Evolutionary conservation across 2,329 filamentous ascomycete species (phyloP).

Genomic region (Phaeosphaeriaceae sp.): DNA sequence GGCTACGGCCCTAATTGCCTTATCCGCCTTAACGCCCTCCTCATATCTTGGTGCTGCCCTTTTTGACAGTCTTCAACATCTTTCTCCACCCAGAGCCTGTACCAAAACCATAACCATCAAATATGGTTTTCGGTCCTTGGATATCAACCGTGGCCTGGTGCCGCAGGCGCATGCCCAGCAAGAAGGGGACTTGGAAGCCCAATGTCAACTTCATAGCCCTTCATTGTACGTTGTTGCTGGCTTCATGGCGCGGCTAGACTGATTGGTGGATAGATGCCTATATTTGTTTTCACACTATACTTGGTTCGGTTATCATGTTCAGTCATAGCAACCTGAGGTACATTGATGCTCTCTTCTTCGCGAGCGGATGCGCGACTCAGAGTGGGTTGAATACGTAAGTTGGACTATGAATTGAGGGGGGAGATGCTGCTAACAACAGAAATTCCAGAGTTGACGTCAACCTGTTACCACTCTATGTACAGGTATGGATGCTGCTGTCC

Average conservation of each 20-base stretch:
- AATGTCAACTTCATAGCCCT: conserved; percentile 82
- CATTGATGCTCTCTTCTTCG: conserved; percentile 88
- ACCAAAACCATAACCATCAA: neutral
- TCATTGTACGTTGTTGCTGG: conserved; percentile 64
- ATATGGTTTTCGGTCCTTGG: conserved; percentile 10
- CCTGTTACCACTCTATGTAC: conserved; percentile 55
- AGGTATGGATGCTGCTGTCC: conserved; percentile 55
- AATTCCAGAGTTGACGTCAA: conserved; percentile 56
- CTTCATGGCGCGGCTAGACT: conserved; percentile 6
- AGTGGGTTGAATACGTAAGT: conserved; percentile 83
- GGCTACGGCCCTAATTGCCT: neutral
- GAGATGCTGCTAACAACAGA: conserved; percentile 21
- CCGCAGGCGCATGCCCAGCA: conserved; percentile 2
- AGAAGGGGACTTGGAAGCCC: conserved; percentile 50
- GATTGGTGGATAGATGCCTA: conserved; percentile 68
- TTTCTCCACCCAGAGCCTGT: neutral
- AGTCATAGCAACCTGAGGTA: conserved; percentile 70
- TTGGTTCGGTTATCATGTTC: conserved; percentile 80
- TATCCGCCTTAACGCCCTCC: neutral
- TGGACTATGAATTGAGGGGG: neutral
- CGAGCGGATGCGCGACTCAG: conserved; percentile 86
- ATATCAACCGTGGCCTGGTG: conserved; percentile 6
- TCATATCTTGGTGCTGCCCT: neutral
- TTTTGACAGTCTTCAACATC: no score
- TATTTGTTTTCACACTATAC: conserved; percentile 74